Evolutionary conservation across 371 early-diverging fungal species (phyloP), one percentile per base, ranked within the genome.

Genomic region (Blakeslea trispora): DNA sequence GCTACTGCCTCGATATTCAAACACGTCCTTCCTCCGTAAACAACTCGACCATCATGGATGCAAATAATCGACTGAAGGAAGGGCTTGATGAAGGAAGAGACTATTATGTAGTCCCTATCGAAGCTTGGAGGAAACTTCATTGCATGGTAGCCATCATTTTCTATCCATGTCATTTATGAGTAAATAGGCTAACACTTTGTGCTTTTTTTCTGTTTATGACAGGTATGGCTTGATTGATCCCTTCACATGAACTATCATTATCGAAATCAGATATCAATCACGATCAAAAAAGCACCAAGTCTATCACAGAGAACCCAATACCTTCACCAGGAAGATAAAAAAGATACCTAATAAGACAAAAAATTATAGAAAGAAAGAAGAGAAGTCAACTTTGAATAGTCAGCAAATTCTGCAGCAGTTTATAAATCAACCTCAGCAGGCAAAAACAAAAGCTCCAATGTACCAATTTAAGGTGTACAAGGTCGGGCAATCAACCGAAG

Each of bases 51-150:
- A 21, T 50, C 14, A 21, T 50, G 5, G 39, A 50, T 21, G 10
- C 34, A 50, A 22, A 50, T 2, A 21, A 18, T 10, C 34, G 46
- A 14, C 39, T 44, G 14, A 54, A 35, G 23, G 15, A 15, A 5
- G n/a, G 19, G 8, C 17, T 50, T n/a, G 18, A 28, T 15, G 6
- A 15, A 3, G 57, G 35, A 23, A 22, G 34, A 43, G 57, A 57
- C 23, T 50, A 35, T 35, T 43, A 50, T 8, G 6, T 45, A n/a
- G 11, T 57, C 11, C 34, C 45, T 2, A 21, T 50, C 7, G 35
- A 15, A n/a, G 50, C 50, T 21, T 57, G 57, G 57, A 15, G 24
- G 1, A n/a, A 22, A n/a, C 35, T 35, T 57, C 1, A 15, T 43
- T 6, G 1, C 14, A 8, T 57, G 57, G 57, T 57, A 57, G n/a